phyloP scores from a whole-genome alignment of 305 asterid species.

The Rubia occidens region DNA sequence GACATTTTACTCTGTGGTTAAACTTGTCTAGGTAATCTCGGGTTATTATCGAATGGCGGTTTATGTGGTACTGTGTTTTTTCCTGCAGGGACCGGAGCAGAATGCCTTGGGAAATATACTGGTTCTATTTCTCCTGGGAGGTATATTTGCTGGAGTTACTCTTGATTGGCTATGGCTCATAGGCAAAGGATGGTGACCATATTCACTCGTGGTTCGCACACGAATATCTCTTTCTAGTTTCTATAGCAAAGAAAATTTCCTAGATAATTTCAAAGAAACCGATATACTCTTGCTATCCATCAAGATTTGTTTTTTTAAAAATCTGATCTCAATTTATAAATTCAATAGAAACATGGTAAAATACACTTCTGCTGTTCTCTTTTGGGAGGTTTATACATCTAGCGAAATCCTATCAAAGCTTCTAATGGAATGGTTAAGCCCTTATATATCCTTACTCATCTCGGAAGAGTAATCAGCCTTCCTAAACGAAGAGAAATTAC shows the following conservation, averaged over 20 bases:
- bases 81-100: slow-evolving; percentile 39
- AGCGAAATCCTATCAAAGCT: background rate
- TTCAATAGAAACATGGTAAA: background rate
- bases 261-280: background rate
- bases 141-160: slow-evolving; percentile 40
- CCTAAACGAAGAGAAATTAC: slow-evolving; percentile 14
- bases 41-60: background rate
- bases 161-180: slow-evolving; percentile 42
- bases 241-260: background rate
- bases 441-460: background rate
- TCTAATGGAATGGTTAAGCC: background rate
- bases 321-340: background rate
- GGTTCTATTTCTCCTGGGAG: slow-evolving; percentile 34
- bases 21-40: background rate
- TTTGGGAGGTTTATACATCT: background rate
- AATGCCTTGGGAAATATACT: slow-evolving; percentile 38
- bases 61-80: background rate
- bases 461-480: background rate
- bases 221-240: background rate
- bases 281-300: no score
- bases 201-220: background rate
- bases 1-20: background rate
- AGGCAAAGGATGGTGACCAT: slow-evolving; percentile 36
- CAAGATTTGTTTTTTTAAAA: background rate
- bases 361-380: background rate